Base-by-base conservation (phyloP, 805 yeast species). In the Schizosaccharomyces cryophilus region DNA sequence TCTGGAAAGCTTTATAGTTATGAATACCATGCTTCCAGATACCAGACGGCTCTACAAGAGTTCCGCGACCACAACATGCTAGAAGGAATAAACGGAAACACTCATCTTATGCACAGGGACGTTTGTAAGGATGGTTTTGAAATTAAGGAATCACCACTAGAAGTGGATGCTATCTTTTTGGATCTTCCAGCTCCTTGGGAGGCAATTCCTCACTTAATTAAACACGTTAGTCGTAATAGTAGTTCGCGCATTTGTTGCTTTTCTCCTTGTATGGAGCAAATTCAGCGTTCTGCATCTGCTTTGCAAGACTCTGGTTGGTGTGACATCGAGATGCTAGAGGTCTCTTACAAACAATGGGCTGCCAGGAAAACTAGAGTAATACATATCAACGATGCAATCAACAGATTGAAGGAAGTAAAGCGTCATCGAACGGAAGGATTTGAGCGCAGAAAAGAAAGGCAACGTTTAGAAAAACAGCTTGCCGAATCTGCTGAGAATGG, bases 101-200 rank as follows among this genome's bases (percentile, higher is more conserved):
- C 86, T n/a, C 72, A 76, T 5, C 78, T 85, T 59, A 87, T 90
- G 2, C 96, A 88, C 69, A 75, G 97, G 65, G 96, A 93, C 70
- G 98, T 93, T 30, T 93, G 98, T 71, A 77, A 79, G 60, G 80
- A 83, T 65, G 97, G 97, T 0, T 93, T 93, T 69, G 30, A 19
- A 54, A 40, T 11, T 48, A 58, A 17, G 45, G 61, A 3, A 42
- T 74, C 84, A 73, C 26, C 51, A 45, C 9, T 24, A 51, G 67
- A 67, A 5, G 59, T 62, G 9, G 47, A 61, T 30, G 82, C 83
- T 1, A 80, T 93, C 0, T 93, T 93, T 67, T 75, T 93, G 64
- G 99, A 93, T 69, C 76, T 93, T 59, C 99, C 99, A 3, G 82
- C 95, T 4, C 98, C 99, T 7, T 90, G 97, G 96, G 81, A 81